phyloP scores from a whole-genome alignment of 352 stramenopile species.

The Phytophthora cactorum region DNA sequence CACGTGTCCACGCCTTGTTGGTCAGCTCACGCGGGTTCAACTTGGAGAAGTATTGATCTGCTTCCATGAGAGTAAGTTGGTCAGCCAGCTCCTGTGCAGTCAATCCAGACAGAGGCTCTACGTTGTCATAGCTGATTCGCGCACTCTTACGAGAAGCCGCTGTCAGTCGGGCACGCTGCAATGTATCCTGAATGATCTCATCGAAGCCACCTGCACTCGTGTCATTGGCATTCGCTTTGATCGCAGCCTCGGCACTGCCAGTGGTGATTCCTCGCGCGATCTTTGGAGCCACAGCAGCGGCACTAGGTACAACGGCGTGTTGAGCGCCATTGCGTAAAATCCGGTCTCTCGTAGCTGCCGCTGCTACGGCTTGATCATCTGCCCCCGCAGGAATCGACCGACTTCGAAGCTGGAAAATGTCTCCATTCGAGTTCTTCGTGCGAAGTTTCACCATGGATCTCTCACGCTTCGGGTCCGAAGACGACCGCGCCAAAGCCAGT shows the following conservation, averaged over 20 bases:
- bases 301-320: constrained; percentile 20
- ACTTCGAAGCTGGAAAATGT: constrained; percentile 62
- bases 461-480: constrained; percentile 79
- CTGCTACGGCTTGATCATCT: constrained; percentile 31
- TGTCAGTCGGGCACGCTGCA: constrained; percentile 64
- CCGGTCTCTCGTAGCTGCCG: constrained; percentile 28
- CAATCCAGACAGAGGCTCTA: constrained; percentile 71
- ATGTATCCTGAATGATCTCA: constrained; percentile 75
- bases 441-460: constrained; percentile 68
- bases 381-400: constrained; percentile 31
- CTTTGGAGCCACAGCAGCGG: constrained; percentile 51
- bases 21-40: constrained; percentile 81
- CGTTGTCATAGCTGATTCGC: constrained; percentile 79
- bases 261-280: constrained; percentile 74
- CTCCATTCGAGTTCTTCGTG: constrained; percentile 53
- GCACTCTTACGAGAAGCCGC: constrained; percentile 65
- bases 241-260: constrained; percentile 49
- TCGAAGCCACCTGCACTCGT: constrained; percentile 37
- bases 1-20: constrained; percentile 88
- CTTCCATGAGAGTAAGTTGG: constrained; percentile 84
- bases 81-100: constrained; percentile 75
- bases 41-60: constrained; percentile 73
- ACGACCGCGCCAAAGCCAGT: constrained; percentile 72
- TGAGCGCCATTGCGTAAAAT: constrained; percentile 25
- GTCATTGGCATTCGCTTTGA: constrained; percentile 31